A percentile compares a stretch with the other conserved stretches of the same genome.
phyloP scores from a whole-genome alignment of 306 rosid species.

The Potentilla sterilis region DNA sequence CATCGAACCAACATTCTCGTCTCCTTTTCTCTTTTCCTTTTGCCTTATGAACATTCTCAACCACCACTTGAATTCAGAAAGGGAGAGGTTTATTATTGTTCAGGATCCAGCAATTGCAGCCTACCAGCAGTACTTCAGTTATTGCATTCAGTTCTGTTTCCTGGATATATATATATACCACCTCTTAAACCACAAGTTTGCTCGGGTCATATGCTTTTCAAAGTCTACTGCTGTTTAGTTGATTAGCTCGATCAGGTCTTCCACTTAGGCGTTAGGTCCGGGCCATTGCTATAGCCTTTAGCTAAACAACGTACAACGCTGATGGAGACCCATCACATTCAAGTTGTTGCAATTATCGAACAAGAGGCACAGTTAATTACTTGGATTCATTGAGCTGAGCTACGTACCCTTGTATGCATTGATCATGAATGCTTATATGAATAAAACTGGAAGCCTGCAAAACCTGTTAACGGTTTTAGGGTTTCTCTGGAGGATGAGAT shows the following conservation, averaged over 20 bases:
- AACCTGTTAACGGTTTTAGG: background rate
- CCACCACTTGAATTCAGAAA: constrained; percentile 15
- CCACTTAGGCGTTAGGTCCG: background rate
- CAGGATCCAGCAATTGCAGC: constrained; percentile 11
- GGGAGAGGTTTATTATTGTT: constrained; percentile 32
- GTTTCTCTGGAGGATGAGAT: background rate
- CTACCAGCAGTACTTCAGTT: background rate
- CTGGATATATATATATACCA: background rate
- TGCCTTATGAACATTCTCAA: constrained; percentile 35
- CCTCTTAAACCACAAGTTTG: background rate
- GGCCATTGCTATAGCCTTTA: background rate
- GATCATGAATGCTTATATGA: background rate
- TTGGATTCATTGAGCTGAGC: background rate
- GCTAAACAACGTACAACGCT: background rate
- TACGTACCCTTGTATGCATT: background rate
- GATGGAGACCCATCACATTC: background rate
- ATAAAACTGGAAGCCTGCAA: background rate
- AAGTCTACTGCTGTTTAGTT: background rate
- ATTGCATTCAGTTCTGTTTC: background rate
- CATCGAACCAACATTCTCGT: constrained; percentile 20
- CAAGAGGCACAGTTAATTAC: background rate
- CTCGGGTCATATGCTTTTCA: constrained; percentile 8
- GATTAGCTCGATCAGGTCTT: background rate
- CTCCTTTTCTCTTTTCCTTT: constrained; percentile 16
- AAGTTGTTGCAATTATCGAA: background rate